Base-by-base conservation (phyloP, 2,329 filamentous ascomycete species). In the Raffaelea ambrosiae region DNA sequence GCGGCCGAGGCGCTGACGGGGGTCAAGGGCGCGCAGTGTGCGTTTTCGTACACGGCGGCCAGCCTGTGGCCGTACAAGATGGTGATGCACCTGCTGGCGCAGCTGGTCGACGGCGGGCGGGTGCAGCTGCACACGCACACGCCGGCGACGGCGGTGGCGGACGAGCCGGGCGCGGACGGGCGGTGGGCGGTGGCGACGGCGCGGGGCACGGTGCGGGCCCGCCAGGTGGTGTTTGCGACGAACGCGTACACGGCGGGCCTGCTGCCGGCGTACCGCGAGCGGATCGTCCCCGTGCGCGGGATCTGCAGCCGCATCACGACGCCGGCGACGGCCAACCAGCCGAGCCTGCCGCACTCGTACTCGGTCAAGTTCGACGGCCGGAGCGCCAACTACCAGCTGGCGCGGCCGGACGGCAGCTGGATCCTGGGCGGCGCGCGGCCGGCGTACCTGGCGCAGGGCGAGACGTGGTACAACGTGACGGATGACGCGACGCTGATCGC, bases 401-500 rank as follows among this genome's bases (percentile, higher is more conserved):
- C 66, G 13, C 64, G 70, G 4, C 57, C 61, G 1, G 71, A 74
- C 46, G 69, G 69, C 0, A 68, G 67, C 38, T 63, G 71, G 43
- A 54, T 72, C 5, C 63, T 71, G 1, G 64, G 64, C 1, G 65
- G 63, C 10, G 61, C 56, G 11, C 54, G 53, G 44, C 21, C 53
- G 48, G 55, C 53, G 1, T 73, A 65, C 55, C 55, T 56, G 41
- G 36, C 58, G 16, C 51, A 69, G 11, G 53, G 38, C 8, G 48
- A 61, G 5, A 54, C 64, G 23, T 77, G 74, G 72, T 70, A 69
- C 51, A 60, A 66, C 18, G 71, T 67, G 38, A 62, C 61, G 5
- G 67, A 74, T 44, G 74, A 78, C 54, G 60, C 63, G 5, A 61
- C 58, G 4, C 54, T 71, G 4, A 70, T 79, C n/a, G 62, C 65